Evolutionary conservation across 495 filamentous ascomycete species (phyloP).

Genomic region (Coniosporium apollinis): DNA sequence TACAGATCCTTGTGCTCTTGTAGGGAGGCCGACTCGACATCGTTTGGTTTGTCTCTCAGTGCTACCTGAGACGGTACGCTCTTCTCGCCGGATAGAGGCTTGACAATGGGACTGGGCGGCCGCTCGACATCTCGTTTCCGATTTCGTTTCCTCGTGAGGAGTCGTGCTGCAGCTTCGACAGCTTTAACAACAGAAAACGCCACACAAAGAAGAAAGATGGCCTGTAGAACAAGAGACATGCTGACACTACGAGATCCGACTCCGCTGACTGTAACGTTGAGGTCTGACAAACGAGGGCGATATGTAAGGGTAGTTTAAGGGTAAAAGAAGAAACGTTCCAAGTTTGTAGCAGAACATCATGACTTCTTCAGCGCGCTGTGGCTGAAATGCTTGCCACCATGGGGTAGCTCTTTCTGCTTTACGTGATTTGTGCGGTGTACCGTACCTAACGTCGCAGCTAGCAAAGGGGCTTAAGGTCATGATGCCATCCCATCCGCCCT

Average conservation of each 20-base stretch:
- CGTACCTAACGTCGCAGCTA: too few relatives aligned
- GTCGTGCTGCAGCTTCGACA: neutral
- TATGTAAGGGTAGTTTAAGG: too few relatives aligned
- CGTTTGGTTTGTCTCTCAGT: neutral
- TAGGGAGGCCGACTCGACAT: neutral
- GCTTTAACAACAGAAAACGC: neutral
- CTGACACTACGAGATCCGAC: neutral
- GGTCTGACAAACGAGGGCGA: too few relatives aligned
- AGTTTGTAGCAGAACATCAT: too few relatives aligned
- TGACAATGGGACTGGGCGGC: neutral
- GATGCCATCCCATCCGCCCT: too few relatives aligned
- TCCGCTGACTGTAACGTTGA: too few relatives aligned
- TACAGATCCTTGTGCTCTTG: constrained; percentile 19
- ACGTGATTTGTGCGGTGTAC: too few relatives aligned
- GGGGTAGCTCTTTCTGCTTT: too few relatives aligned
- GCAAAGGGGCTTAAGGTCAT: too few relatives aligned
- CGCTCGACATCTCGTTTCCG: neutral
- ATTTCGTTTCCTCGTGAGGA: neutral
- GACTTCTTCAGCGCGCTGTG: too few relatives aligned
- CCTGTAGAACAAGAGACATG: neutral
- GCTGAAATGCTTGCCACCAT: too few relatives aligned
- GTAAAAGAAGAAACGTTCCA: too few relatives aligned
- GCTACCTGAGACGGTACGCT: neutral
- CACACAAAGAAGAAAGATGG: neutral
- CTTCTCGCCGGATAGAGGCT: neutral